Percentiles rank a stretch among this genome's conserved stretches.
Evolutionary conservation across 208 protist genomes (phyloP).

Genomic region (Crithidia sp.): DNA sequence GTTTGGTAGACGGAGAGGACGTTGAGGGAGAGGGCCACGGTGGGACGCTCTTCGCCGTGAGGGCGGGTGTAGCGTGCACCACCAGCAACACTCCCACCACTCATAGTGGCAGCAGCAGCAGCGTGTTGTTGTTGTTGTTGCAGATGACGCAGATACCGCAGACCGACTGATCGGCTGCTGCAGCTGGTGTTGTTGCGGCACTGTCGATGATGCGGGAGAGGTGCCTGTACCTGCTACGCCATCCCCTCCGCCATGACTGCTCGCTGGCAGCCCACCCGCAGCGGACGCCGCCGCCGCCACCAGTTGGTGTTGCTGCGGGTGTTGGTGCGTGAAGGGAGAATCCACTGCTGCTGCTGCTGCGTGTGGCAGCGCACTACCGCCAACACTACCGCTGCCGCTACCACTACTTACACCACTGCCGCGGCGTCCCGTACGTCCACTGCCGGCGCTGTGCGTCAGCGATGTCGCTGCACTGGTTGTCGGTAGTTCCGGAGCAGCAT

Average conservation of each 20-base stretch:
- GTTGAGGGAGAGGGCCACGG: slow-evolving; percentile 49
- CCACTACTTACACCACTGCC: neutral
- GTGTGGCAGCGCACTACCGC: neutral
- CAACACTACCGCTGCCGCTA: neutral
- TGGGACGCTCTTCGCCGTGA: slow-evolving; percentile 37
- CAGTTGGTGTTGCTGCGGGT: slow-evolving; percentile 2
- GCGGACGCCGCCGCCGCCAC: neutral
- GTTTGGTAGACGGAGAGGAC: slow-evolving; percentile 67
- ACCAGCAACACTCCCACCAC: neutral
- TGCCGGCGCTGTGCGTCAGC: too few relatives aligned
- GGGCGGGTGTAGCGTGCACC: slow-evolving; percentile 12
- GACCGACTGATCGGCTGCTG: slow-evolving; percentile 8
- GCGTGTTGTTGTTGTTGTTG: neutral
- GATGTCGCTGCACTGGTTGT: too few relatives aligned
- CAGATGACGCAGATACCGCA: neutral
- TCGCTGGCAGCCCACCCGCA: too few relatives aligned
- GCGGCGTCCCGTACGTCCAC: too few relatives aligned
- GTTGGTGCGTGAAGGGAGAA: neutral
- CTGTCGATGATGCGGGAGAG: neutral
- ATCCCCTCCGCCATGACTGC: too few relatives aligned
- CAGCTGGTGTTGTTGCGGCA: neutral
- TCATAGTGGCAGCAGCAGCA: neutral
- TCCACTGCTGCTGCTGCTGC: neutral
- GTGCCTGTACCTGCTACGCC: too few relatives aligned
- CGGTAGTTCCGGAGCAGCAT: too few relatives aligned